phyloP scores from a whole-genome alignment of 768 basidiomycete genomes.

The Crepidotus variabilis region DNA sequence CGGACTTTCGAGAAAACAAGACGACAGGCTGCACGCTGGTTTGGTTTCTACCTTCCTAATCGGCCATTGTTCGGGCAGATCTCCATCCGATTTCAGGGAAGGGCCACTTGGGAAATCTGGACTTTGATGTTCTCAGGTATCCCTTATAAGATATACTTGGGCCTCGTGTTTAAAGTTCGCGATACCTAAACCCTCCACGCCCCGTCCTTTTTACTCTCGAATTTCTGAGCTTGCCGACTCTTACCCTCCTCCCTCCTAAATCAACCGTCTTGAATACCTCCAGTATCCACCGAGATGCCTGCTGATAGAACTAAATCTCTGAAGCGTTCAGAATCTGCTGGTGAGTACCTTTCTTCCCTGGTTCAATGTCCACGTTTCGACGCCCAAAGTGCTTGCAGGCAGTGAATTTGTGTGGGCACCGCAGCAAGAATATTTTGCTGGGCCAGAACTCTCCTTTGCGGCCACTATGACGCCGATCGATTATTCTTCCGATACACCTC shows the following conservation, averaged over 20 bases:
- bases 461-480: constrained; percentile 19
- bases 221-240: constrained; percentile 1
- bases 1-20: background rate
- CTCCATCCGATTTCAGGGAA: constrained; percentile 26
- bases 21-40: background rate
- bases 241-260: constrained; percentile 7
- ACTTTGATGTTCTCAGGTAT: constrained; percentile 13
- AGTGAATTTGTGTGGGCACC: constrained; percentile 28
- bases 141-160: constrained; percentile 23
- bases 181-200: constrained; percentile 20
- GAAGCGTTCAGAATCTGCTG: constrained; percentile 21
- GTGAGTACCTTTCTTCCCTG: constrained; percentile 13
- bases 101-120: constrained; percentile 17
- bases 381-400: constrained; percentile 19
- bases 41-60: constrained; percentile 15
- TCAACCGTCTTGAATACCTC: constrained; percentile 1
- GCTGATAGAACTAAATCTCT: constrained; percentile 26
- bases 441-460: constrained; percentile 18
- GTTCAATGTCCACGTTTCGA: constrained; percentile 2
- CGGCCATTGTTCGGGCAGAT: constrained; percentile 20
- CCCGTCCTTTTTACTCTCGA: constrained; percentile 12
- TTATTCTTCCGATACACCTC: constrained; percentile 20
- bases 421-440: constrained; percentile 20
- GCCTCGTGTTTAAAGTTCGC: constrained; percentile 29
- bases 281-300: constrained; percentile 21